Percentiles rank a stretch among this genome's conserved stretches.
Conservation (phyloP, 1,139 yeast genomes). For the Protomyces inouyei region DNA sequence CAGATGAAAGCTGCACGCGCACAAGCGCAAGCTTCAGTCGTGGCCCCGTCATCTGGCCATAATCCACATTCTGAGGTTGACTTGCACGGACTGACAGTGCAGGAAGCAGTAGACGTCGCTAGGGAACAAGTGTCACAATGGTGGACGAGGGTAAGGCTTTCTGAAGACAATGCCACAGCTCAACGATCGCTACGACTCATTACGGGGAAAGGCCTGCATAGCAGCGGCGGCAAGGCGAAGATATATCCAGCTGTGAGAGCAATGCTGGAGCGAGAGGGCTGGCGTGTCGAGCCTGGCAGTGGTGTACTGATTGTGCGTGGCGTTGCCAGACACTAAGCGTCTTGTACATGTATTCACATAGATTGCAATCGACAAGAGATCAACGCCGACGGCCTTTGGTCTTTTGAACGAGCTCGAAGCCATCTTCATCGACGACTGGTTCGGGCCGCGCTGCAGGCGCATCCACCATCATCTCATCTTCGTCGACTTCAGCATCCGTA, state of each 20-base stretch:
- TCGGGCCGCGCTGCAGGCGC: slow-evolving; percentile 5
- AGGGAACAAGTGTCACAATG: slow-evolving; percentile 30
- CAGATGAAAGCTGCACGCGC: slow-evolving; percentile 15
- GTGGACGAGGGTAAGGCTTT: slow-evolving; percentile 28
- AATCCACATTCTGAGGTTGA: slow-evolving; percentile 29
- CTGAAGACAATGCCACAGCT: not conserved
- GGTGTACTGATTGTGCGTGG: not conserved
- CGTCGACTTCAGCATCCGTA: slow-evolving; percentile 17
- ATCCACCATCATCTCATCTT: slow-evolving; percentile 14
- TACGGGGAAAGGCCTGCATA: slow-evolving; percentile 34
- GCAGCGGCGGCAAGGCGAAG: slow-evolving; percentile 29
- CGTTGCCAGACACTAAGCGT: not conserved
- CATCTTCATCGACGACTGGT: slow-evolving; percentile 70
- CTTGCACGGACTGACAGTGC: slow-evolving; percentile 32
- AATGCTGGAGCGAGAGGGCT: slow-evolving; percentile 30
- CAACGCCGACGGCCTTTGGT: slow-evolving; percentile 2
- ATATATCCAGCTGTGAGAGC: slow-evolving; percentile 31
- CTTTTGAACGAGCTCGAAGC: slow-evolving; percentile 82
- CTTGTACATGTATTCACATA: not conserved
- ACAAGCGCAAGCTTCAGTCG: not conserved
- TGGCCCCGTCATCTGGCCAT: not conserved
- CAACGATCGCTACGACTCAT: slow-evolving; percentile 29
- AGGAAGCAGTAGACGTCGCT: slow-evolving; percentile 31
- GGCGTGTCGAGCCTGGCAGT: slow-evolving; percentile 29
- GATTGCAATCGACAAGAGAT: not conserved